A percentile compares a stretch with the other conserved stretches of the same genome.
Evolutionary conservation across 306 rosid species (phyloP).

Genomic region (Rosa rugosa): DNA sequence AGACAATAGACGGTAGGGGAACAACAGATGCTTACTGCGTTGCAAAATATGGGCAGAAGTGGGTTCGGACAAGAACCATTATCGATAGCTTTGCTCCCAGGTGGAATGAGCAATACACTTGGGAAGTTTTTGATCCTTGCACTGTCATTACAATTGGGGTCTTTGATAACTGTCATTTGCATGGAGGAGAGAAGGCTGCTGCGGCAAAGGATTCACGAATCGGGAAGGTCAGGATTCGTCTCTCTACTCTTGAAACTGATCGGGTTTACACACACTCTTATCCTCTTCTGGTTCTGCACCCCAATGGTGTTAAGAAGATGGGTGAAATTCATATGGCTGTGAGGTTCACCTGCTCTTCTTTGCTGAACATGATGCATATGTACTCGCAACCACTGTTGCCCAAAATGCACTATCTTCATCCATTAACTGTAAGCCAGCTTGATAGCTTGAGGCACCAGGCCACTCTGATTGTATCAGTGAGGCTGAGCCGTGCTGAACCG

Average conservation of each 20-base stretch:
- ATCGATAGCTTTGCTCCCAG: conserved; percentile 82
- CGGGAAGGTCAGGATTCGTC: conserved; percentile 95
- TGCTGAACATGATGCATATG: conserved; percentile 99
- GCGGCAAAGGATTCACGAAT: conserved; percentile 71
- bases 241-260: conserved; percentile 92
- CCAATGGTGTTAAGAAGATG: conserved; percentile 93
- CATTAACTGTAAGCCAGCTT: conserved; percentile 88
- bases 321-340: conserved; percentile 99
- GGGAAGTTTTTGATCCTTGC: conserved; percentile 98
- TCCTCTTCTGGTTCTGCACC: conserved; percentile 84
- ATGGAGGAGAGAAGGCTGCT: conserved; percentile 73
- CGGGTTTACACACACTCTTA: conserved; percentile 90
- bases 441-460: conserved; percentile 96
- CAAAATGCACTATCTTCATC: conserved; percentile 92
- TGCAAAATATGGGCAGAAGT: conserved; percentile 94
- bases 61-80: conserved; percentile 97
- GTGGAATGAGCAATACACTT: conserved; percentile 98
- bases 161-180: conserved; percentile 91
- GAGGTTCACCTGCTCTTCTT: conserved; percentile 86
- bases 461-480: conserved; percentile 79
- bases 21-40: conserved; percentile 94
- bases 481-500: conserved; percentile 91
- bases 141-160: conserved; percentile 94
- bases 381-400: conserved; percentile 89
- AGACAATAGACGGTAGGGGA: conserved; percentile 80